Base-by-base conservation (phyloP, 2,329 filamentous ascomycete species). In the Colletotrichum sp. region DNA sequence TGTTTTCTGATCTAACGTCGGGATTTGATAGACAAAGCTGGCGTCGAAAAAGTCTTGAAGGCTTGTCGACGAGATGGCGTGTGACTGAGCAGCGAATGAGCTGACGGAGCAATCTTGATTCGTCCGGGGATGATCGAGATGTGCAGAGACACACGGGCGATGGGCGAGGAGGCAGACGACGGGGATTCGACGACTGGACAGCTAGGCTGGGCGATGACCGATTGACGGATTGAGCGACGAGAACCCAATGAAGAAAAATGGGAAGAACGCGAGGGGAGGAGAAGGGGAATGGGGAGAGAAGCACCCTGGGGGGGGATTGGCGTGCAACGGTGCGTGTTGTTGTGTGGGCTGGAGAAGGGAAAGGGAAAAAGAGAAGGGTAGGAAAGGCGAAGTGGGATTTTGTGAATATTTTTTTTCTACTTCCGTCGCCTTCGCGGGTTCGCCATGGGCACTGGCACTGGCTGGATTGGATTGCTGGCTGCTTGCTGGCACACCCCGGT, bases 291-390 rank as follows among this genome's bases (percentile, higher is more conserved):
- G 72, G 71, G 75, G 73, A 81, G 81, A 81, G 80, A 84, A 84
- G 85, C 85, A 86, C 86, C 86, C 86, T 83, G 79, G 79, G 79
- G 80, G 82, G 78, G 66, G 80, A 85, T 87, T 87, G 87, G 83
- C 86, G 84, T 85, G 85, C 86, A 78, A 75, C 86, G 85, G 85
- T 83, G 86, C 85, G 86, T 77, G 71, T 71, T 75, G 77, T 77
- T 76, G 76, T 76, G 74, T 78, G 77, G 79, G 75, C 76, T 78
- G 75, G 65, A 75, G 64, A 67, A 75, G 69, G 68, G 72, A 64
- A 74, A 73, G 69, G 66, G 60, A 67, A 76, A 65, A 65, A 69
- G 70, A 78, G 44, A 76, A 73, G 60, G 67, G 70, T 66, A 68
- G 62, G 71, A 74, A 67, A 64, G 65, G 57, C 32, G 73, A 76